Evolutionary conservation across 108 stramenopile genomes (phyloP).

Genomic region (Discostella pseudostelligera): DNA sequence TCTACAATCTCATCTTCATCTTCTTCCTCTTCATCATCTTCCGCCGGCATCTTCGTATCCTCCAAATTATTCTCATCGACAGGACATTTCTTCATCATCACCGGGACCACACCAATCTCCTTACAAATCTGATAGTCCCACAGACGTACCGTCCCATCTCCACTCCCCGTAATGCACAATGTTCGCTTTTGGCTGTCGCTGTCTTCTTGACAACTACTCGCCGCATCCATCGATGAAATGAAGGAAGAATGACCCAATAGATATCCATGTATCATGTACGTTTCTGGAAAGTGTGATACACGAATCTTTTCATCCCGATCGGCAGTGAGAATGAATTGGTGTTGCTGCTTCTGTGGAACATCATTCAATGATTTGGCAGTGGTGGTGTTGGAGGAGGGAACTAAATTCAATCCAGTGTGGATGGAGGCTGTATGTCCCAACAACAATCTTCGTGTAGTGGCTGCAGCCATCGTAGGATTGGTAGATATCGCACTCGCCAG

Average conservation of each 20-base stretch:
- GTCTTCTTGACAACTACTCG: background rate
- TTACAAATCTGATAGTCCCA: conserved; percentile 57
- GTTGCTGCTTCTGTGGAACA: background rate
- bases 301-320: conserved; percentile 89
- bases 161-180: conserved; percentile 59
- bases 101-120: conserved; percentile 39
- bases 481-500: background rate
- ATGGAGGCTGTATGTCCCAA: conserved; percentile 90
- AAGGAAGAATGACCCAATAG: conserved; percentile 76
- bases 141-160: conserved; percentile 71
- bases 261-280: conserved; percentile 62
- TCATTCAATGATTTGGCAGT: background rate
- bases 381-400: conserved; percentile 10
- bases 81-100: conserved; percentile 14
- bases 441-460: conserved; percentile 42
- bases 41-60: conserved; percentile 4
- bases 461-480: background rate
- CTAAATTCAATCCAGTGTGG: conserved; percentile 59
- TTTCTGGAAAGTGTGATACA: conserved; percentile 69
- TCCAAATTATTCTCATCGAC: conserved; percentile 1
- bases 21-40: conserved; percentile 1
- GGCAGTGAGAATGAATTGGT: conserved; percentile 59
- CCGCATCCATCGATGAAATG: conserved; percentile 58
- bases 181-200: background rate
- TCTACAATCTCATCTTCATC: conserved; percentile 17